phyloP scores from a whole-genome alignment of 129 eudicot species.

The Artemisia tridentata region DNA sequence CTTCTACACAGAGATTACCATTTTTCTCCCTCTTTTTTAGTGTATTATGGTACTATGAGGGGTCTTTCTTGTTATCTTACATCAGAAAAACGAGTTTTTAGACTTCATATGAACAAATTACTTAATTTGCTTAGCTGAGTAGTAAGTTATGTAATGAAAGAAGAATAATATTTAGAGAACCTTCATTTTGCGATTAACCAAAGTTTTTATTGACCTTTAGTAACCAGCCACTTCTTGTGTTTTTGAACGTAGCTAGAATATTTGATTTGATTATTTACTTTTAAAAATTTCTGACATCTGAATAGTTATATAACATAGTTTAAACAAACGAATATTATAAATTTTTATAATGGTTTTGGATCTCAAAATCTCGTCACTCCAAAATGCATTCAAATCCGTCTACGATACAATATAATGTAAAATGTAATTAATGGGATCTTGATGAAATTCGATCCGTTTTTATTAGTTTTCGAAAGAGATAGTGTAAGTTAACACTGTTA shows the following conservation, averaged over 20 bases:
- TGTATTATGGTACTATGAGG: slow-evolving; percentile 14
- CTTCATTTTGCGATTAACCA: background rate
- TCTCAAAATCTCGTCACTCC: slow-evolving; percentile 9
- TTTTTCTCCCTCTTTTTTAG: background rate
- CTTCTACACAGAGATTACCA: slow-evolving; percentile 17
- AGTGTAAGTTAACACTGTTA: too few species aligned
- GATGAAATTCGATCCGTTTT: background rate
- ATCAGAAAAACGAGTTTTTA: slow-evolving; percentile 12
- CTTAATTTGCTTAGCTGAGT: slow-evolving; percentile 25
- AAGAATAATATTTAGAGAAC: background rate
- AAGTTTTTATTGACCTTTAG: background rate
- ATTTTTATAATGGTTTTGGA: background rate
- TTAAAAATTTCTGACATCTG: background rate
- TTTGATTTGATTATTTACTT: background rate
- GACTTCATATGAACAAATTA: slow-evolving; percentile 7
- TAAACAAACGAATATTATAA: slow-evolving; percentile 5
- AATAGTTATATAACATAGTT: background rate
- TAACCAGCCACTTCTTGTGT: background rate
- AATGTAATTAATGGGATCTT: background rate
- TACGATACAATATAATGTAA: background rate
- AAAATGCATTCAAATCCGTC: background rate
- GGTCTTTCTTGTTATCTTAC: slow-evolving; percentile 21
- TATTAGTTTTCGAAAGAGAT: background rate
- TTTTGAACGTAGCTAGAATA: slow-evolving; percentile 1
- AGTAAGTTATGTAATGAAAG: slow-evolving; percentile 20